Conservation (phyloP, 768 basidiomycete species). For the Hydnum rufescens region DNA sequence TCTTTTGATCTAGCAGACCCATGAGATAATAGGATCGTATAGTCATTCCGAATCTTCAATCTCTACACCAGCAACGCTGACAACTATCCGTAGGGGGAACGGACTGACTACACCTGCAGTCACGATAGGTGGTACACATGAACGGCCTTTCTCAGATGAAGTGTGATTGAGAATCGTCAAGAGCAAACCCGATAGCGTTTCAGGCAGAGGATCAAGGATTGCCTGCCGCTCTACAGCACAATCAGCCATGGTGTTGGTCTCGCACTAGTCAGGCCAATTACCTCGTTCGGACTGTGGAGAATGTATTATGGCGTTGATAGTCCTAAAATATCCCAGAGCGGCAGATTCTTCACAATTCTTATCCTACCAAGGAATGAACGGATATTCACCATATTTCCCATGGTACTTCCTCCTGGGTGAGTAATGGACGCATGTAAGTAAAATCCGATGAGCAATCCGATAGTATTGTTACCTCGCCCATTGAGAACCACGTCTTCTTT, state of each 20-base stretch:
- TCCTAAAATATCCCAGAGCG: too few relatives aligned
- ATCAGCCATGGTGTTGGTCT: background rate
- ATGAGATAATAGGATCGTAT: background rate
- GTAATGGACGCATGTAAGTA: too few relatives aligned
- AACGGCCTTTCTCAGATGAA: conserved; percentile 55
- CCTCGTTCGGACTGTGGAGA: background rate
- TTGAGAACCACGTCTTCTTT: conserved; percentile 39
- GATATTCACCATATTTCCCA: conserved; percentile 64
- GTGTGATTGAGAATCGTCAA: conserved; percentile 57
- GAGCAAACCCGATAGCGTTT: conserved; percentile 44
- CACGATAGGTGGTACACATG: conserved; percentile 62
- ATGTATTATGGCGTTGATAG: background rate
- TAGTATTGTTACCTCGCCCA: conserved; percentile 25
- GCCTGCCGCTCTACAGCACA: conserved; percentile 22
- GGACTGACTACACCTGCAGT: conserved; percentile 37
- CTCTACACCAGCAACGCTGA: conserved; percentile 48
- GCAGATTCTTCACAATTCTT: too few relatives aligned
- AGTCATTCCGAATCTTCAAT: conserved; percentile 17
- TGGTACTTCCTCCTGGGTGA: conserved; percentile 47
- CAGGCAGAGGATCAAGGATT: conserved; percentile 37
- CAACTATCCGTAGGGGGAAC: conserved; percentile 52
- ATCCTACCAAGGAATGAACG: conserved; percentile 9
- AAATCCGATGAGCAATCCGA: too few relatives aligned
- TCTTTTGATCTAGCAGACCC: background rate
- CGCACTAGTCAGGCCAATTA: background rate